Evolutionary conservation across 208 protist genomes (phyloP).

Genomic region (Acanthamoeba lenticulata): DNA sequence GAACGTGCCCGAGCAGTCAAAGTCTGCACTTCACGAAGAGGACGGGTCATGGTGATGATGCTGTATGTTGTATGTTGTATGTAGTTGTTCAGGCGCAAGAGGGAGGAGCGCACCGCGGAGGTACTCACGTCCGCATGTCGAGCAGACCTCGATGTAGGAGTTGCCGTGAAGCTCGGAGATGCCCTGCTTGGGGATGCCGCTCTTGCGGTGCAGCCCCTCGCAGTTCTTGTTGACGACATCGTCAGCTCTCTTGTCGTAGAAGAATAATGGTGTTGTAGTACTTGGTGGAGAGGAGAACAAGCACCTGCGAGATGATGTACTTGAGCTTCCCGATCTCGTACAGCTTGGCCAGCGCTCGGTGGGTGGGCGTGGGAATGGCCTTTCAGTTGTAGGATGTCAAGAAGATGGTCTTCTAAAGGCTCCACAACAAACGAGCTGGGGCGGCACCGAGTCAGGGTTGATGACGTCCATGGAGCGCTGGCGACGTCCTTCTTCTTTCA

Average conservation of each 20-base stretch:
- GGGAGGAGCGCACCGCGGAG: neutral
- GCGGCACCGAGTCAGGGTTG: neutral
- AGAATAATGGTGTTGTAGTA: no score
- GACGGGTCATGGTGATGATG: neutral
- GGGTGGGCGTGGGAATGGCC: slow-evolving; percentile 71
- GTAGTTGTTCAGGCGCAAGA: no score
- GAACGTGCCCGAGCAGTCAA: neutral
- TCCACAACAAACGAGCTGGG: neutral
- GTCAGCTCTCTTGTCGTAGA: no score
- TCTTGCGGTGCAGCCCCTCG: slow-evolving; percentile 82
- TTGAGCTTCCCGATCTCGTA: slow-evolving; percentile 27
- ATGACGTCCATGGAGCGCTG: neutral
- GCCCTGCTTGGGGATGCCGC: slow-evolving; percentile 64
- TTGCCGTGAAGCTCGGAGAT: slow-evolving; percentile 71
- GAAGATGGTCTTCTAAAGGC: neutral
- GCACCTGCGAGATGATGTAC: slow-evolving; percentile 45
- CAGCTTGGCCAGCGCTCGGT: slow-evolving; percentile 70
- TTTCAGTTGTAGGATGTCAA: neutral
- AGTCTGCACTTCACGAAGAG: neutral
- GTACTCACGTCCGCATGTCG: slow-evolving; percentile 34
- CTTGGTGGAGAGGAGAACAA: no score
- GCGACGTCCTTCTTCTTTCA: slow-evolving; percentile 40
- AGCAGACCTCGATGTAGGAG: slow-evolving; percentile 45
- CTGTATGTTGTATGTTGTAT: no score
- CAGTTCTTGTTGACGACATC: no score